These are phyloP conservation scores for Stephania yunnanensis DNA, from an alignment of 164 flowering plant genomes.

Conservation along the genomic window DNA sequence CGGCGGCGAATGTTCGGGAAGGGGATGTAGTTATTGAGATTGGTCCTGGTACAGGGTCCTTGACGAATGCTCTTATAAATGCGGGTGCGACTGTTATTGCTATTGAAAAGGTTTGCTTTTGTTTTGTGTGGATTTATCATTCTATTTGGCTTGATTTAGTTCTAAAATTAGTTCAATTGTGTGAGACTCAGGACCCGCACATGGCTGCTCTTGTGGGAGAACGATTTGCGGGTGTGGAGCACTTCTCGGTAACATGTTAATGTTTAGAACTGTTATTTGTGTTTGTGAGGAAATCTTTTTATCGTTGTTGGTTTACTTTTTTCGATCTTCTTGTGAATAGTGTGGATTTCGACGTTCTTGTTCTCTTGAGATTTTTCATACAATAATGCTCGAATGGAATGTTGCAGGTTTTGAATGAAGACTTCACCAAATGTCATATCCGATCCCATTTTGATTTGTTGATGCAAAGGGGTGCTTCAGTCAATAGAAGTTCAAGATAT, in stretches of 20 bases:
- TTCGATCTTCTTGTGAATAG: too few relatives aligned
- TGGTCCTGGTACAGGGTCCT: conserved; percentile 96
- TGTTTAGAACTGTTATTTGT: neutral
- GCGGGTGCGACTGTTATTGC: conserved; percentile 84
- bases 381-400: neutral
- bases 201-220: conserved; percentile 78
- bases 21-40: conserved; percentile 87
- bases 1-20: conserved; percentile 55
- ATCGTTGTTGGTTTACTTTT: too few relatives aligned
- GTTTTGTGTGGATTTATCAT: neutral
- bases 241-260: conserved; percentile 42
- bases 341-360: too few relatives aligned
- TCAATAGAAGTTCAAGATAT: conserved; percentile 19
- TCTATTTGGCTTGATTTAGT: neutral
- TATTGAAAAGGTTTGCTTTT: conserved; percentile 69
- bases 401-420: conserved; percentile 80
- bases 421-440: conserved; percentile 75
- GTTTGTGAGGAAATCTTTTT: neutral
- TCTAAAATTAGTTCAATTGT: neutral
- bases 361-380: neutral
- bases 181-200: conserved; percentile 65
- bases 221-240: conserved; percentile 45
- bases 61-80: conserved; percentile 71
- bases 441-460: conserved; percentile 51
- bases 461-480: conserved; percentile 27